Percentiles rank a stretch among this genome's conserved stretches.
These are phyloP conservation scores for Gastrolobium villosum DNA, from an alignment of 306 rosid species.

Conservation along the genomic window DNA sequence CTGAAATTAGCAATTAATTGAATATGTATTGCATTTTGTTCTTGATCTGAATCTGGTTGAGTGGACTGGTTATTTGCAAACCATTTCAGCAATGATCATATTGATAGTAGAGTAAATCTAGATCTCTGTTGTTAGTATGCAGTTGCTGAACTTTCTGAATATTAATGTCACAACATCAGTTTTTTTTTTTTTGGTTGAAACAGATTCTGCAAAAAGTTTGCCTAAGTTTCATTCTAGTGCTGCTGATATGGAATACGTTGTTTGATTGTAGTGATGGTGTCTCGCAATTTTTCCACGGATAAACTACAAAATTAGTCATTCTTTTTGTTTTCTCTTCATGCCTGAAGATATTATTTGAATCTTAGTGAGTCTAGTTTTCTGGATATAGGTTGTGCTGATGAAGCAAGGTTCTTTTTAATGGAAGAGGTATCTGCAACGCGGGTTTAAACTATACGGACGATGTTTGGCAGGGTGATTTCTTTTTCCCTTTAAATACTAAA, in stretches of 20 bases:
- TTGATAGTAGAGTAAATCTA: not conserved
- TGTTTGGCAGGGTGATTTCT: not conserved
- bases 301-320: not conserved
- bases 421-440: not conserved
- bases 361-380: not conserved
- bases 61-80: constrained; percentile 20
- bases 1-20: not conserved
- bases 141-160: constrained; percentile 7
- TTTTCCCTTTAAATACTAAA: not conserved
- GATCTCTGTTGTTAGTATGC: not conserved
- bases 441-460: not conserved
- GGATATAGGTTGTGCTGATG: not conserved
- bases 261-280: not conserved
- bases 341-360: constrained; percentile 26
- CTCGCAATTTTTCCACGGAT: not conserved
- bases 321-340: constrained; percentile 6
- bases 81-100: not conserved
- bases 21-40: not conserved
- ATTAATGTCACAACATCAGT: constrained; percentile 4
- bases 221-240: not conserved
- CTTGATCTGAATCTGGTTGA: not conserved
- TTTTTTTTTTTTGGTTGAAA: constrained; percentile 20
- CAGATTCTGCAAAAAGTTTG: constrained; percentile 12
- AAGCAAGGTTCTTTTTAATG: not conserved
- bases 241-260: not conserved